Conservation (phyloP, 768 basidiomycete species). For the Serpula lacrymans region DNA sequence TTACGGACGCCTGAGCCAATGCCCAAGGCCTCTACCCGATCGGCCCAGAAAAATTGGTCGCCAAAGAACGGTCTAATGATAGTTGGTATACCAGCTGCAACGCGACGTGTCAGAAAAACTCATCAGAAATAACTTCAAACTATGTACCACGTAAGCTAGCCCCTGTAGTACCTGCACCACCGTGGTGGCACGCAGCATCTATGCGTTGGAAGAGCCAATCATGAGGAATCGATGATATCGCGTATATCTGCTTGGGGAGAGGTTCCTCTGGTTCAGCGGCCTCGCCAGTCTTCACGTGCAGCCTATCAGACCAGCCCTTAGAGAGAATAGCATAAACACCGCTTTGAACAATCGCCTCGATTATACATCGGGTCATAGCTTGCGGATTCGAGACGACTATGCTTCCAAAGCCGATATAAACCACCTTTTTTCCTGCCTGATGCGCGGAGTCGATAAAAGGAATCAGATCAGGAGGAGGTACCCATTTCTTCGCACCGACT, state of each 20-base stretch:
- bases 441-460: constrained; percentile 82
- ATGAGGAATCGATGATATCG: constrained; percentile 84
- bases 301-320: constrained; percentile 96
- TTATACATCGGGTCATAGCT: constrained; percentile 86
- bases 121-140: not conserved
- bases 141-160: constrained; percentile 83
- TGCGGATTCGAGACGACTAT: constrained; percentile 96
- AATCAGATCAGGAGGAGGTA: constrained; percentile 74
- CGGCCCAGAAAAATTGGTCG: constrained; percentile 97
- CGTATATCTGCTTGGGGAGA: constrained; percentile 75
- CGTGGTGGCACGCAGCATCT: constrained; percentile 97
- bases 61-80: constrained; percentile 98
- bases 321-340: constrained; percentile 92
- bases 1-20: constrained; percentile 87
- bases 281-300: constrained; percentile 62
- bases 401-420: constrained; percentile 97
- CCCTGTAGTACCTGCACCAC: constrained; percentile 94
- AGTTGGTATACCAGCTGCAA: constrained; percentile 84
- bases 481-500: constrained; percentile 86
- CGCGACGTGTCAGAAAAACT: not conserved
- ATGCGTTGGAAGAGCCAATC: constrained; percentile 95
- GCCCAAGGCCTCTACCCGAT: constrained; percentile 95
- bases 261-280: constrained; percentile 63
- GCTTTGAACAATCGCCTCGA: constrained; percentile 83
- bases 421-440: constrained; percentile 76